These are phyloP conservation scores for Lathyrus aphaca DNA, from an alignment of 306 rosid genomes.

Conservation along the genomic window DNA sequence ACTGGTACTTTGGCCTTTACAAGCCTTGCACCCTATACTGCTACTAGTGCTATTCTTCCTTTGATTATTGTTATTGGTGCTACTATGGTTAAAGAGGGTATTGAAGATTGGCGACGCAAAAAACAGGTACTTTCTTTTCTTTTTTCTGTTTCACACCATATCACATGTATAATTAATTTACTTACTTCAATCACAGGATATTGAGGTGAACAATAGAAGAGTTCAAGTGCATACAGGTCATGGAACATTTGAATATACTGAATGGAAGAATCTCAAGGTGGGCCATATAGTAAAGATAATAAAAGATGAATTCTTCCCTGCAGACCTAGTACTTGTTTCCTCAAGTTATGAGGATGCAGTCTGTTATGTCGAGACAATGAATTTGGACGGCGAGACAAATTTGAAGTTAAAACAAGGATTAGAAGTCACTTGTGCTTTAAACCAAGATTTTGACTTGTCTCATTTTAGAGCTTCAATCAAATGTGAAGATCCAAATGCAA, in stretches of 20 bases:
- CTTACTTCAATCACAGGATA: conserved; percentile 22
- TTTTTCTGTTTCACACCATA: no score
- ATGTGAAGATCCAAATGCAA: conserved; percentile 95
- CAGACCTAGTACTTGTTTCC: conserved; percentile 84
- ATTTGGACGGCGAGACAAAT: conserved; percentile 96
- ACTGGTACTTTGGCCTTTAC: conserved; percentile 78
- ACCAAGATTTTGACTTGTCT: conserved; percentile 52
- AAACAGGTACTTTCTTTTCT: conserved; percentile 62
- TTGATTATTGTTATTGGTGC: conserved; percentile 61
- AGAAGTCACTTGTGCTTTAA: conserved; percentile 67
- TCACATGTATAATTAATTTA: no score
- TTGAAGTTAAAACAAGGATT: conserved; percentile 84
- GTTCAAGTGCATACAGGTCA: conserved; percentile 62
- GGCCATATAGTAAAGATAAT: conserved; percentile 79
- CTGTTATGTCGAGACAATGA: conserved; percentile 97
- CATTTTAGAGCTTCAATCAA: conserved; percentile 65
- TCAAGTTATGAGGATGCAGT: conserved; percentile 85
- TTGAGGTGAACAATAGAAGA: conserved; percentile 74
- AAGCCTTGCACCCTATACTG: conserved; percentile 74
- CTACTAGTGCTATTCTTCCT: conserved; percentile 86
- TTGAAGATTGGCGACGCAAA: conserved; percentile 81
- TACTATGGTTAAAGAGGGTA: conserved; percentile 83
- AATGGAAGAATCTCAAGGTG: conserved; percentile 84
- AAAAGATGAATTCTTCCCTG: conserved; percentile 92
- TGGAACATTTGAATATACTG: conserved; percentile 62